Conservation (phyloP, 2,329 filamentous ascomycete genomes). For the Myrmaecium sp. region DNA sequence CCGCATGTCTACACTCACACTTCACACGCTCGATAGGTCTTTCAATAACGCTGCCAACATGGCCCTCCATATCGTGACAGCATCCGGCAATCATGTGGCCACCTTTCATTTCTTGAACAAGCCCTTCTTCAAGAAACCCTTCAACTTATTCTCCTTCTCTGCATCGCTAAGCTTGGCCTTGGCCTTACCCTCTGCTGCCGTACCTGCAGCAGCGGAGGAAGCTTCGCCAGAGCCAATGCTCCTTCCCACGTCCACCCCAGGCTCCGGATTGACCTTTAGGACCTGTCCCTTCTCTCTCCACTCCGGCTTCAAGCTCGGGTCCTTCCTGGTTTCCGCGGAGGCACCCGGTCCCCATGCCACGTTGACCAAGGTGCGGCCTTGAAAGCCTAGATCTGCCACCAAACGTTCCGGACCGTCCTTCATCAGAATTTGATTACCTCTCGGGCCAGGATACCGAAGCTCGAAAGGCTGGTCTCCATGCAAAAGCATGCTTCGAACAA, state of each 20-base stretch:
- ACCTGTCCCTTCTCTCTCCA: conserved; percentile 45
- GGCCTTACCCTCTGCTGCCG: conserved; percentile 8
- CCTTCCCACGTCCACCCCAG: conserved; percentile 7
- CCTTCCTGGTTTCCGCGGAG: conserved; percentile 35
- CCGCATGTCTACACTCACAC: background rate
- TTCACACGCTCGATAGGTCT: background rate
- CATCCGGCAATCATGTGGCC: too few relatives aligned
- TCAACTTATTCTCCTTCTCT: conserved; percentile 24
- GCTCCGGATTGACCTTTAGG: conserved; percentile 47
- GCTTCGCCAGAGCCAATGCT: conserved; percentile 3
- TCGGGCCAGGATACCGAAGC: conserved; percentile 46
- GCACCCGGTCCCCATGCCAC: conserved; percentile 56
- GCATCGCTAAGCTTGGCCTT: conserved; percentile 17
- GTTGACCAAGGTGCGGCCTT: conserved; percentile 55
- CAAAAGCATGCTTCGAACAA: conserved; percentile 56
- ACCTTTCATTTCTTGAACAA: conserved; percentile 15
- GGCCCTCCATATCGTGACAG: too few relatives aligned
- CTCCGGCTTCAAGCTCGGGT: conserved; percentile 42
- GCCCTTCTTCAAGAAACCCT: conserved; percentile 19
- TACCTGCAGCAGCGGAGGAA: conserved; percentile 1
- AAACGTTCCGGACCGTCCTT: conserved; percentile 36
- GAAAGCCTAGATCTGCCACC: conserved; percentile 57
- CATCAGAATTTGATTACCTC: conserved; percentile 27
- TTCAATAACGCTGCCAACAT: too few relatives aligned
- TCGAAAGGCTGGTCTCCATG: conserved; percentile 49